Evolutionary conservation across 208 protist genomes (phyloP).

Genomic region (Acanthamoeba castellanii): DNA sequence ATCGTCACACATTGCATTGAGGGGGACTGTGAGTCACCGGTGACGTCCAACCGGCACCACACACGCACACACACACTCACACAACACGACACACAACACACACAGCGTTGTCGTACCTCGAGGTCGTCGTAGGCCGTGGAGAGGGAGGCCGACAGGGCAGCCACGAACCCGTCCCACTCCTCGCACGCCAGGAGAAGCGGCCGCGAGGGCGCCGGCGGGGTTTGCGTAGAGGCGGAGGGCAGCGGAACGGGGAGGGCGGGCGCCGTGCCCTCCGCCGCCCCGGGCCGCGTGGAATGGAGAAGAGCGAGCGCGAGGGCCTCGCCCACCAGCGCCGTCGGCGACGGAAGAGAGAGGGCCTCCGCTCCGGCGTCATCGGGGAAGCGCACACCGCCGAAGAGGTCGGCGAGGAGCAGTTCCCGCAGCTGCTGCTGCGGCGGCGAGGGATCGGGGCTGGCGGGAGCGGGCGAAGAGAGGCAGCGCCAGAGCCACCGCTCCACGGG

Average conservation of each 20-base stretch:
- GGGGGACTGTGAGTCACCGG: too few species aligned
- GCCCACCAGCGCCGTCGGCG: not conserved
- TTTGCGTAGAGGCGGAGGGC: not conserved
- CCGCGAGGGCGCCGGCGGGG: not conserved
- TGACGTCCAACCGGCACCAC: too few species aligned
- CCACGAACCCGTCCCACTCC: not conserved
- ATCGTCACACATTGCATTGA: too few species aligned
- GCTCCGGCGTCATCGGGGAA: not conserved
- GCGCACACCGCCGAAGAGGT: not conserved
- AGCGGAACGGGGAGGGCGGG: not conserved
- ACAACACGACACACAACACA: too few species aligned
- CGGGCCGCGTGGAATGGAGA: not conserved
- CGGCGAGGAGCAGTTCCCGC: not conserved
- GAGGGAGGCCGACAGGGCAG: not conserved
- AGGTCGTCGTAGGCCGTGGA: not conserved
- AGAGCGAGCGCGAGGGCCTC: not conserved
- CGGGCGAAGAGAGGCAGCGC: not conserved
- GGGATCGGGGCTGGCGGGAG: not conserved
- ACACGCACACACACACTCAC: too few species aligned
- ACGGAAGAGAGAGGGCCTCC: not conserved
- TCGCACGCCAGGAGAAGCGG: not conserved
- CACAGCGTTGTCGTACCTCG: not conserved
- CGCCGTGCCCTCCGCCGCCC: not conserved
- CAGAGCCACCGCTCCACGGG: constrained; percentile 23
- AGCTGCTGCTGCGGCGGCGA: not conserved